Evolutionary conservation across 768 basidiomycete species (phyloP).

Genomic region (Pisolithus sp.): DNA sequence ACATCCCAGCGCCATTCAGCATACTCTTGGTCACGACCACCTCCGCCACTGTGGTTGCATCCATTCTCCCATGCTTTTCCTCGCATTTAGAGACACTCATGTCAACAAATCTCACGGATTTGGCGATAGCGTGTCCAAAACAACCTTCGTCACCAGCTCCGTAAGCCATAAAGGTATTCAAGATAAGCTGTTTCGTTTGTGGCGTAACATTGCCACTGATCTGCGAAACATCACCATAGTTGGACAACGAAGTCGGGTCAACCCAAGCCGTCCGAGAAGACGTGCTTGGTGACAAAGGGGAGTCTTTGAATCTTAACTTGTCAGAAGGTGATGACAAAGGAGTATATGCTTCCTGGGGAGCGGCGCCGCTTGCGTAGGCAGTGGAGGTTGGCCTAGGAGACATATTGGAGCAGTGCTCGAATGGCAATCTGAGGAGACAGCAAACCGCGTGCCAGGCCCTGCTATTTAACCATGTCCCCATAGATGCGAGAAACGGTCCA

Average conservation of each 20-base stretch:
- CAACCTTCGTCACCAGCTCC: conserved; percentile 60
- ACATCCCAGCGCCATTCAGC: conserved; percentile 71
- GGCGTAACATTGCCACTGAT: conserved; percentile 60
- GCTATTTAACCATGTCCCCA: conserved; percentile 24
- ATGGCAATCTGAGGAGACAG: not conserved
- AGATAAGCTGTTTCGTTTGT: conserved; percentile 58
- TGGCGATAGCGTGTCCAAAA: conserved; percentile 59
- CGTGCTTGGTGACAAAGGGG: conserved; percentile 6
- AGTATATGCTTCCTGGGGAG: conserved; percentile 23
- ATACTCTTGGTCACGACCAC: conserved; percentile 63
- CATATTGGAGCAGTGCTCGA: conserved; percentile 12
- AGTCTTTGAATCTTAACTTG: conserved; percentile 17
- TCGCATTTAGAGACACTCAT: conserved; percentile 44
- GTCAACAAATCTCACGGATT: conserved; percentile 53
- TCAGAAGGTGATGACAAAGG: conserved; percentile 20
- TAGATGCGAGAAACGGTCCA: conserved; percentile 12
- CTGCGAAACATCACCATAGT: conserved; percentile 47
- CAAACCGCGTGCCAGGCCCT: not conserved
- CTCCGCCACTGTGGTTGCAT: conserved; percentile 59
- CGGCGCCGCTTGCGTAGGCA: conserved; percentile 22
- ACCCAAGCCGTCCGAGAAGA: conserved; percentile 46
- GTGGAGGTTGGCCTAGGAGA: conserved; percentile 19
- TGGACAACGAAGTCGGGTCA: conserved; percentile 56
- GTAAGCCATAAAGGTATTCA: conserved; percentile 63
- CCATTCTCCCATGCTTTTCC: conserved; percentile 45